A percentile compares a stretch with the other conserved stretches of the same genome.
phyloP scores from a whole-genome alignment of 2,329 filamentous ascomycete species.

The Neofusicoccum sp. region DNA sequence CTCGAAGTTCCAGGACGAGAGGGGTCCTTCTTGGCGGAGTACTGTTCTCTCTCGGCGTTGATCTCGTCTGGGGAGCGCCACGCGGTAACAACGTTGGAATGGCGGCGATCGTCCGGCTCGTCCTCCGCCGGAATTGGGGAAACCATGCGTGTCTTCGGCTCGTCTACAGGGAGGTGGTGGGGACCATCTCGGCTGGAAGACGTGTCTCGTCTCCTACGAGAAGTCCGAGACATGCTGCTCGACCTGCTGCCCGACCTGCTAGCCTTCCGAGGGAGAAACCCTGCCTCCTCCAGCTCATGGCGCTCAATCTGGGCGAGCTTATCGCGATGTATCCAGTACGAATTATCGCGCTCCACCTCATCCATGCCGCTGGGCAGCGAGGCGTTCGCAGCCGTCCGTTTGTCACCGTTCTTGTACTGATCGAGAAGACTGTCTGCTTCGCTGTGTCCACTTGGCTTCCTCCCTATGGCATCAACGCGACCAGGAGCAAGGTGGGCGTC shows the following conservation, averaged over 20 bases:
- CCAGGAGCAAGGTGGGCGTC: constrained; percentile 34
- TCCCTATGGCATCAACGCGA: constrained; percentile 28
- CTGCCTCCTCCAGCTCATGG: constrained; percentile 75
- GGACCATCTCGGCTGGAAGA: constrained; percentile 28
- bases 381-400: constrained; percentile 16
- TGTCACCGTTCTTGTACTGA: constrained; percentile 35
- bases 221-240: constrained; percentile 37
- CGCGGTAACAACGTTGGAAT: constrained; percentile 58
- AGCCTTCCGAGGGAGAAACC: constrained; percentile 52
- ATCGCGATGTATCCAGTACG: constrained; percentile 78
- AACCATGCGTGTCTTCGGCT: constrained; percentile 29
- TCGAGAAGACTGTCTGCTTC: constrained; percentile 50
- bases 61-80: constrained; percentile 76
- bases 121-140: constrained; percentile 41
- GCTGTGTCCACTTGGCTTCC: constrained; percentile 40
- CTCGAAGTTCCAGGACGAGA: constrained; percentile 60
- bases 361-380: not conserved
- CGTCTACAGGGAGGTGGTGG: constrained; percentile 16
- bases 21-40: constrained; percentile 38
- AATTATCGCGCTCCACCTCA: not conserved
- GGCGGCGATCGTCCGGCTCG: constrained; percentile 44
- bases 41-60: constrained; percentile 49
- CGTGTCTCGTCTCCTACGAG: constrained; percentile 31
- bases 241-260: constrained; percentile 28
- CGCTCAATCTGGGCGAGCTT: constrained; percentile 80